Base-by-base conservation (phyloP, 2,329 filamentous ascomycete genomes). In the Penicillium decumbens region DNA sequence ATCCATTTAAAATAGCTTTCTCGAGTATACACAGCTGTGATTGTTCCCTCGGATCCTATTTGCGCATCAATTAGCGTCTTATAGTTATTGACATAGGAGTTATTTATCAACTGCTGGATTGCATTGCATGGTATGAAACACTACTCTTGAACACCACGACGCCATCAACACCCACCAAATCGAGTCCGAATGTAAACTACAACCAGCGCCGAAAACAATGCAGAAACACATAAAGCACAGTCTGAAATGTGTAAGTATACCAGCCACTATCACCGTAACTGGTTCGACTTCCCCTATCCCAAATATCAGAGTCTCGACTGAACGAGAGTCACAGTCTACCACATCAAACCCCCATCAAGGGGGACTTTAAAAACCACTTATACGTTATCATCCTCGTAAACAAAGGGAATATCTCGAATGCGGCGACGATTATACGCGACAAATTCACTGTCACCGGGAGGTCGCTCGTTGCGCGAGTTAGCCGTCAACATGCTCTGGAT, bases 401-500 rank as follows among this genome's bases (percentile, higher is more conserved):
- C 82, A 66, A 97, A 98, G 61, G 87, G 84, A 55, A 98, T 95
- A 70, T 98, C 91, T 60, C 86, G 81, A 40, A 92, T 89, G 33
- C 92, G 79, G 57, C 84, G 80, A 24, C 82, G 82, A 65, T 96
- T 95, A 53, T 81, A 82, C 47, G 82, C 78, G 24, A 95, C 90
- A 64, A 98, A 97, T 9, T 93, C 87, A 48, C 87, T 88, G 65
- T 98, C 90, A 3, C 92, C 93, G 0, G 87, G 86, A 0, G 93
- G 93, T 29, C 93, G 80, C 72, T 97, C 91, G 63, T 92, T 86
- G 73, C 91, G 92, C 9, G 82, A 86, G 69, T 98, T 98, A 53
- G 92, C 90, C 1, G 93, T 96, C 65, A 98, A 73, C 93, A 98
- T 98, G 75, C 89, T 95, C 73, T 98, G 93, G 47, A 98, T 81